Base-by-base conservation (phyloP, 768 basidiomycete species). In the Rhizopogon vinicolor region DNA sequence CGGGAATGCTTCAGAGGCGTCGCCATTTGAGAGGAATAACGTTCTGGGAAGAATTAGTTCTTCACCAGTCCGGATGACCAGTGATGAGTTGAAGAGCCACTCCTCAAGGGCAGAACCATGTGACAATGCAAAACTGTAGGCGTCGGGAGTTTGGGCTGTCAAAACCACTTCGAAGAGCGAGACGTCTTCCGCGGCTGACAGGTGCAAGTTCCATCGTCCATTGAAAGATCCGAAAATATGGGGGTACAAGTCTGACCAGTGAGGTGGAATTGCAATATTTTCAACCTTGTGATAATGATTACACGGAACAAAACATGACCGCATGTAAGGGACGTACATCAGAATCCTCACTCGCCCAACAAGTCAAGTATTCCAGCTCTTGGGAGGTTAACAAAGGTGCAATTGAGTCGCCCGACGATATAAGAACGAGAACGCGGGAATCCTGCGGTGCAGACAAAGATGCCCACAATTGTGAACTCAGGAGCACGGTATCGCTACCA, bases 61-160 rank as follows among this genome's bases (percentile, higher is more conserved):
- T 46, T 76, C 71, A 19, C 80, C 80, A 60, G 81, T 75, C 19
- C 84, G 81, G 25, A 89, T 68, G 37, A 89, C 76, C 10, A 60
- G 63, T n/a, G 65, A 60, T 5, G 74, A 68, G 7, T 67, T 61
- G 43, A 69, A 75, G 43, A 84, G 70, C 74, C 75, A 78, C 42
- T 63, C 58, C 52, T 81, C 77, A 29, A 87, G 59, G 2, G 62
- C 54, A 3, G 70, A 65, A 39, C 65, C 65, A 28, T 74, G 66
- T 41, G 58, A 40, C 4, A 63, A 68, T 8, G 77, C 81, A 33
- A 68, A 67, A n/a, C 65, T 56, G 60, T 80, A 86, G 3, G 83
- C 80, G 3, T 74, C 71, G 9, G 62, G 49, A 19, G 83, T 79
- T 45, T 80, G 70, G 19, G 85, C 83, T 16, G 75, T 72, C 16